Evolutionary conservation across 176 grass and related monocot species (phyloP).

Genomic region (Microstegium vimineum): DNA sequence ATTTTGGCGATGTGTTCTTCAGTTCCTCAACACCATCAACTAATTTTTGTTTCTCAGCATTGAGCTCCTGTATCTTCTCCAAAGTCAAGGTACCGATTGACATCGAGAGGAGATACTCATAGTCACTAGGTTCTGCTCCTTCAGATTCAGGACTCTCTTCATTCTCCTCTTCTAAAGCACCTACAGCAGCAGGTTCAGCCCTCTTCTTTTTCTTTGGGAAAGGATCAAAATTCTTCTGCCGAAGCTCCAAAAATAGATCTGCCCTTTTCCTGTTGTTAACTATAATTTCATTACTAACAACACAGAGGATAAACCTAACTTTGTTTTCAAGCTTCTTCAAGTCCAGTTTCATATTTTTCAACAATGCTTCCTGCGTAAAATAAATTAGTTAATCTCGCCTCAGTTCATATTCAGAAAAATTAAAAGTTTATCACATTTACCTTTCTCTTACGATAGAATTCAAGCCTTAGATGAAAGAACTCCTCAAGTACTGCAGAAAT

Average conservation of each 20-base stretch:
- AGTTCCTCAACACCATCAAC: not conserved
- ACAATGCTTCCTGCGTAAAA: slow-evolving; percentile 44
- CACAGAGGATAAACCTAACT: slow-evolving; percentile 68
- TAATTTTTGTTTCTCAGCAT: too few species aligned
- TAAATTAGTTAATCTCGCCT: not conserved
- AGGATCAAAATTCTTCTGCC: slow-evolving; percentile 42
- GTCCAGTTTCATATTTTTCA: slow-evolving; percentile 61
- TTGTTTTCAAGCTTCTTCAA: slow-evolving; percentile 63
- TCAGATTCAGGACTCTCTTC: slow-evolving; percentile 39
- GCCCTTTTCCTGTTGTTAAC: slow-evolving; percentile 81
- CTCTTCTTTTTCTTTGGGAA: slow-evolving; percentile 65
- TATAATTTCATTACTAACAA: slow-evolving; percentile 48
- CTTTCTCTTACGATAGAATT: slow-evolving; percentile 82
- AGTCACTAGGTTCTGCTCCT: slow-evolving; percentile 39
- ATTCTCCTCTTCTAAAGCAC: slow-evolving; percentile 39
- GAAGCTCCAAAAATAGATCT: slow-evolving; percentile 66
- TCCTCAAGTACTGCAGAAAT: slow-evolving; percentile 66
- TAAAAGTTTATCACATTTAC: slow-evolving; percentile 24
- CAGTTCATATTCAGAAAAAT: not conserved
- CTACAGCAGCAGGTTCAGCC: slow-evolving; percentile 48
- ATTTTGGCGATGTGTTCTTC: too few species aligned
- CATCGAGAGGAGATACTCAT: slow-evolving; percentile 91
- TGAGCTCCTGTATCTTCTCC: too few species aligned
- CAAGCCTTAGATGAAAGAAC: slow-evolving; percentile 60
- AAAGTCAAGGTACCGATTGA: not conserved